Evolutionary conservation across 1,284 basidiomycete species (phyloP), one percentile per base, ranked within the genome.

Genomic region (Malassezia arunalokei): DNA sequence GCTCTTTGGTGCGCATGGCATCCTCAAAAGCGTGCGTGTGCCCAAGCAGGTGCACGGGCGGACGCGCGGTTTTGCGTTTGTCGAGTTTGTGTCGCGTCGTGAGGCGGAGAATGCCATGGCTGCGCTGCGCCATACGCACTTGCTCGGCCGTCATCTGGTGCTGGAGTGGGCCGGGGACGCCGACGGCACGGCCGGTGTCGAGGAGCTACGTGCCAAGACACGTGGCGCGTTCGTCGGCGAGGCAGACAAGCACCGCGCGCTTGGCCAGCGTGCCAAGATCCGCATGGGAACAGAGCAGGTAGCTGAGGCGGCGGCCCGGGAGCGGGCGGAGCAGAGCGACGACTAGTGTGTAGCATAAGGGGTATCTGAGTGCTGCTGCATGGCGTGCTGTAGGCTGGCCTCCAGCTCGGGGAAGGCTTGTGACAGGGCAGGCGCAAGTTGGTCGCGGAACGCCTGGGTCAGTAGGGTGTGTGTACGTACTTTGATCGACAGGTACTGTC

Each of bases 111-210:
- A 49, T 12, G 70, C 68, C 0, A 63, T 66, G 39, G 61, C 62
- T 5, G 62, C 64, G 3, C 79, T 98, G 38, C 80, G 82, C 60
- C 89, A 96, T 75, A 95, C 90, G 0, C 94, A 98, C 78, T 82
- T 98, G 65, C 82, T 98, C 7, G 92, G 92, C 3, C 77, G 94
- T 29, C 92, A 98, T 79, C 76, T 98, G 30, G 87, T 98, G 1
- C 76, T 96, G 38, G 83, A 94, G 71, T 96, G 90, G 89, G 87
- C 90, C 0, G 83, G 86, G 63, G 86, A 88, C 47, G 75, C 70
- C 3, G 83, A 79, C 6, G 59, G 42, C 17, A 51, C 47, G 9
- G 56, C 52, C 6, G 54, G 51, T 30, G 64, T 69, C 1, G 58
- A 66, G 6, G 44, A 55, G 33, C 53, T 65, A 51, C 52, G 64